Evolutionary conservation across 495 filamentous ascomycete species (phyloP), one percentile per base, ranked within the genome.

Genomic region (Podospora pseudoanserina): DNA sequence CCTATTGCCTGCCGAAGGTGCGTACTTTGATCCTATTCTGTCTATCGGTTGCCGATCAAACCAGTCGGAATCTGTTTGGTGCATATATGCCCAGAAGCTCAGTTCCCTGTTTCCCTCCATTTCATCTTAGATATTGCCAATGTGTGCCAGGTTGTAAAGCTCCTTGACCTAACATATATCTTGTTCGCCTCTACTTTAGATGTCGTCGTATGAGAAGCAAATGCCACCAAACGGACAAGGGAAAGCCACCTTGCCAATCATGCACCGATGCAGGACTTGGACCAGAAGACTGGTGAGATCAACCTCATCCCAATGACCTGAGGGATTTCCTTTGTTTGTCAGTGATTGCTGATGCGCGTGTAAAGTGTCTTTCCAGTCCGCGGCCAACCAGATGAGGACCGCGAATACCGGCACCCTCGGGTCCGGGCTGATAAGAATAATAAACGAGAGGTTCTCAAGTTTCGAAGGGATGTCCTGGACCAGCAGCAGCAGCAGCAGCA

Each of bases 1-100:
- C 79, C 81, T 26, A 82, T 84, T 69, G 82, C 82, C 68, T 84
- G 82, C 68, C 81, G 82, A 73, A 81, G 81, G 82, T 84, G 74
- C 55, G 77, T 71, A 32, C 23, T 27, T 55, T 32, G 30, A 19
- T 28, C 23, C 20, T 32, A 23, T 39, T 59, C 30, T 58, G 23
- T 11, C 53, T 16, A 19, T 55, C 15, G 23, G 58, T 61, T 30
- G 26, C 39, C 15, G 39, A 49, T 49, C 39, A 49, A 49, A 49
- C 6, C 39, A 49, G 2, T 9, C 1, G 39, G 39, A n/a, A 20
- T 59, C 34, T 60, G 57, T 30, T 57, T 53, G 60, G 27, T 28
- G 15, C 16, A 61, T 62, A 32, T 34, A 19, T 27, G 28, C 60
- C 23, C 13, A 58, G 9, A 49, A 16, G 39, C 9, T 13, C 39